These are phyloP conservation scores for Penicillium sp. DNA, from an alignment of 2,329 filamentous ascomycete genomes.

Conservation along the genomic window DNA sequence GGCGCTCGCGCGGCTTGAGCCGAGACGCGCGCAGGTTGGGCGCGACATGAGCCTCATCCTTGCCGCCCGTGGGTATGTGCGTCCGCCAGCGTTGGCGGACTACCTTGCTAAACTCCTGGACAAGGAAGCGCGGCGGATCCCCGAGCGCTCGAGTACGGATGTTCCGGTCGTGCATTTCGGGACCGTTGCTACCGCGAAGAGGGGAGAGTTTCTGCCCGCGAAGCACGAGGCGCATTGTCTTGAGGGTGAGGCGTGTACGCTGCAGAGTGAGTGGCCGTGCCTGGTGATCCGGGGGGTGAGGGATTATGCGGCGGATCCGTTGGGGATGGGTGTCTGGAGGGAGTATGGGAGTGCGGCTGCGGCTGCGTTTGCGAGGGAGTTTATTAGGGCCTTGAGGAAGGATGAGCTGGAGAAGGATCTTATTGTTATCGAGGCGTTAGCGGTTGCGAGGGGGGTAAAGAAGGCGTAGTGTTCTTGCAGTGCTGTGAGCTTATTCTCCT, in stretches of 20 bases:
- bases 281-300: background rate
- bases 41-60: background rate
- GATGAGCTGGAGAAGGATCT: background rate
- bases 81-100: background rate
- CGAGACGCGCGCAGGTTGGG: background rate
- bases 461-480: background rate
- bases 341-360: too few species aligned
- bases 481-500: too few species aligned
- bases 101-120: background rate
- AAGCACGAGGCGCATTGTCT: background rate
- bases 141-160: background rate
- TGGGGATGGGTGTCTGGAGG: too few species aligned
- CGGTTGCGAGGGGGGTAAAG: background rate
- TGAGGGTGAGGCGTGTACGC: background rate
- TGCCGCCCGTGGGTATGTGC: background rate
- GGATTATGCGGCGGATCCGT: background rate
- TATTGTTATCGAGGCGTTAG: background rate
- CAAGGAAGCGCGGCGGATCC: background rate
- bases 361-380: background rate
- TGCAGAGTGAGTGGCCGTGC: background rate
- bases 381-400: background rate
- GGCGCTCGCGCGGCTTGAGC: background rate
- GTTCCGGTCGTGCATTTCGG: background rate
- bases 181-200: background rate
- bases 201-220: background rate